Percentiles rank a stretch among this genome's conserved stretches.
Evolutionary conservation across 2,329 filamentous ascomycete genomes (phyloP).

Genomic region (Diaporthe ampelina): DNA sequence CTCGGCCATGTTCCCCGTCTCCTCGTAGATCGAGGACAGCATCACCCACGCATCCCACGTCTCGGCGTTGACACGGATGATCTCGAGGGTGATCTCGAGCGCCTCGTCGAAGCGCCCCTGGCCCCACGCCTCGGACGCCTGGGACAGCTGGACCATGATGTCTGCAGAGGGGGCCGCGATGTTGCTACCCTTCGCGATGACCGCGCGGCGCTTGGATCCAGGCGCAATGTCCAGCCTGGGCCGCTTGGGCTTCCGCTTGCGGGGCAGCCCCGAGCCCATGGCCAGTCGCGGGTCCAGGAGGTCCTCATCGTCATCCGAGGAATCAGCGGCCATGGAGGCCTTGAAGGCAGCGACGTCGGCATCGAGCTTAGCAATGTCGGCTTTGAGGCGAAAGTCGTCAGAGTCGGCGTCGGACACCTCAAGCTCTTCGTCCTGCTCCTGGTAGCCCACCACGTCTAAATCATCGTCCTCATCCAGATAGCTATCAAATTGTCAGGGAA

Average conservation of each 20-base stretch:
- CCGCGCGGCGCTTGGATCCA: slow-evolving; percentile 45
- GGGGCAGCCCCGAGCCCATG: slow-evolving; percentile 37
- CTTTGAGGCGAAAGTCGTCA: slow-evolving; percentile 56
- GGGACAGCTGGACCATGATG: slow-evolving; percentile 76
- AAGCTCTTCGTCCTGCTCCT: slow-evolving; percentile 41
- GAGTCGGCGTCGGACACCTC: slow-evolving; percentile 56
- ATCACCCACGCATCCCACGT: slow-evolving; percentile 76
- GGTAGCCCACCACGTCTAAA: slow-evolving; percentile 35
- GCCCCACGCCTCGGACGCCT: slow-evolving; percentile 78
- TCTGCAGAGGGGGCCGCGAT: slow-evolving; percentile 78
- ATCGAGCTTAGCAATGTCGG: slow-evolving; percentile 55
- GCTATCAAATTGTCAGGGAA: slow-evolving; percentile 20
- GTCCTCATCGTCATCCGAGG: slow-evolving; percentile 33
- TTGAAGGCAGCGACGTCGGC: slow-evolving; percentile 52
- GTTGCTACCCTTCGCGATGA: slow-evolving; percentile 63
- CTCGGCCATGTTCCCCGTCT: slow-evolving; percentile 69
- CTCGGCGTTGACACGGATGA: slow-evolving; percentile 78
- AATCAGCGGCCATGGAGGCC: slow-evolving; percentile 46
- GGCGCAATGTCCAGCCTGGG: slow-evolving; percentile 33
- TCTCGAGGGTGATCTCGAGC: slow-evolving; percentile 70
- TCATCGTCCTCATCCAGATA: slow-evolving; percentile 44
- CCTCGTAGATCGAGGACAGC: slow-evolving; percentile 71
- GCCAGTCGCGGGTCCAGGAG: slow-evolving; percentile 35
- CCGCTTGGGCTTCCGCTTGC: slow-evolving; percentile 39
- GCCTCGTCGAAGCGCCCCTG: slow-evolving; percentile 66